phyloP scores from a whole-genome alignment of 163 green algal genomes.

The Scenedesmus sp. region DNA sequence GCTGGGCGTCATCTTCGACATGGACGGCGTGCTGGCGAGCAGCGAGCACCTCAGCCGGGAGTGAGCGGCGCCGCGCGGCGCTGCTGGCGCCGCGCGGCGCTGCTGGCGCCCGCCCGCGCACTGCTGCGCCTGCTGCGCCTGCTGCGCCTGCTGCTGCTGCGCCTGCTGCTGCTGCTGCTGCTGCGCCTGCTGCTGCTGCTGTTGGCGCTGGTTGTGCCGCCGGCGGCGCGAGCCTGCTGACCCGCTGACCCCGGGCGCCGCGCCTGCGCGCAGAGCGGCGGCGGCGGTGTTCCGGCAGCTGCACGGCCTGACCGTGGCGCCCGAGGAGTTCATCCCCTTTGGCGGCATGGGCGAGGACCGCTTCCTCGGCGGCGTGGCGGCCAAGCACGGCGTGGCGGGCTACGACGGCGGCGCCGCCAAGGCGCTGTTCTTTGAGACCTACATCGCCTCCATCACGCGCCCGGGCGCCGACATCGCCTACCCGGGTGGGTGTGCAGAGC shows the following conservation, averaged over 20 bases:
- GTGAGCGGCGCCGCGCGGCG: no score
- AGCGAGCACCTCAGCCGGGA: no score
- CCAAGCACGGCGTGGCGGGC: constrained; percentile 62
- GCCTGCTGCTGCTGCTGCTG: background rate
- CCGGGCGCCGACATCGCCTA: constrained; percentile 59
- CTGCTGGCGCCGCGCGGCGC: no score
- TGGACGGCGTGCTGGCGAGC: background rate
- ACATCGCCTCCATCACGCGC: constrained; percentile 56
- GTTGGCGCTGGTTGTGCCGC: background rate
- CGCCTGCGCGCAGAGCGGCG: constrained; percentile 47
- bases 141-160: background rate
- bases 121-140: background rate
- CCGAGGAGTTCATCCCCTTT: constrained; percentile 77
- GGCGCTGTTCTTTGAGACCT: constrained; percentile 78
- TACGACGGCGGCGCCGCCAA: constrained; percentile 70
- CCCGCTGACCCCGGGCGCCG: no score
- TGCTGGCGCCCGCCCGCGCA: no score
- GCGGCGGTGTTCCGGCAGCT: constrained; percentile 66
- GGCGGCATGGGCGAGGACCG: constrained; percentile 71
- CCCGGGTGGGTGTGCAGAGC: constrained; percentile 37
- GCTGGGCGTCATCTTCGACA: constrained; percentile 35
- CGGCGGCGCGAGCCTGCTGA: no score
- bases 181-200: background rate
- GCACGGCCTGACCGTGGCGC: constrained; percentile 58
- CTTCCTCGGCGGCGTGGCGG: constrained; percentile 76